Conservation (phyloP, 305 asterid species). For the Petunia hybrid region DNA sequence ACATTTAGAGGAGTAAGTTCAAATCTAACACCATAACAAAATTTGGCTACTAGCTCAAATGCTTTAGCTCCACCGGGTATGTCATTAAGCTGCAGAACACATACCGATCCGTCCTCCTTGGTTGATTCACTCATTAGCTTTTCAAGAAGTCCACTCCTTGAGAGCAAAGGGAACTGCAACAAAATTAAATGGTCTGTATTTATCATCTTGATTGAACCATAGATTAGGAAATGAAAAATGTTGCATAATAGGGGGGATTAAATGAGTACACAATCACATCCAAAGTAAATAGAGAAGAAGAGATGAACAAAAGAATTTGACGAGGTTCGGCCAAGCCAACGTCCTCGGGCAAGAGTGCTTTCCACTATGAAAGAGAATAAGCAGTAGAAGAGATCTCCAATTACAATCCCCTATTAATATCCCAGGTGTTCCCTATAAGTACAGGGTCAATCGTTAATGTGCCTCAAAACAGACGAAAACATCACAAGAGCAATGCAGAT, state of each 20-base stretch:
- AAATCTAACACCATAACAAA: constrained; percentile 80
- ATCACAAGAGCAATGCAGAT: no score
- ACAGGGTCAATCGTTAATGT: no score
- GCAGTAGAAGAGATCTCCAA: no score
- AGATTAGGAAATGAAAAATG: no score
- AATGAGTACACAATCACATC: not conserved
- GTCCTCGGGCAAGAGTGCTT: no score
- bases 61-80: constrained; percentile 87
- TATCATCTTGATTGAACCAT: no score
- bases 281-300: not conserved
- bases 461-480: no score
- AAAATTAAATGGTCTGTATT: not conserved
- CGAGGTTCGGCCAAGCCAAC: no score
- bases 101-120: constrained; percentile 45
- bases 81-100: constrained; percentile 59
- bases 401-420: no score
- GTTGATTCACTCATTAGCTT: constrained; percentile 63
- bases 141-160: constrained; percentile 80
- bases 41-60: constrained; percentile 83
- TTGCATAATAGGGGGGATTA: not conserved
- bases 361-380: no score
- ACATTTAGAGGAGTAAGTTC: constrained; percentile 81
- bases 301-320: not conserved
- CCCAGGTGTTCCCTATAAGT: no score
- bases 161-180: constrained; percentile 80